Percentiles rank a stretch among this genome's conserved stretches.
These are phyloP conservation scores for Neotropicomus parvogracilis DNA, from an alignment of 1,284 basidiomycete genomes.

Conservation along the genomic window DNA sequence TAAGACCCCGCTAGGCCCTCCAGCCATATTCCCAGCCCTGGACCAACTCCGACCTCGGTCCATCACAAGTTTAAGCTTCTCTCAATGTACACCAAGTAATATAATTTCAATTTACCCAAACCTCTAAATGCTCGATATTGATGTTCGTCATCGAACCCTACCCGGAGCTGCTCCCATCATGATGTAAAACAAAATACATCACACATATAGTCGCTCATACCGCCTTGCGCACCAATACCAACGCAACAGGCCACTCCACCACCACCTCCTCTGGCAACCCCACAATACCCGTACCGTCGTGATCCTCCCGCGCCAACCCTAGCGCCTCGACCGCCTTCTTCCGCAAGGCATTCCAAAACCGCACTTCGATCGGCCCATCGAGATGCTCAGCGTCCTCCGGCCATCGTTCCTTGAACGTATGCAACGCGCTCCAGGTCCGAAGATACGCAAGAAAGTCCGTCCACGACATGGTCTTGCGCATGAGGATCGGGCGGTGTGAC, in stretches of 20 bases:
- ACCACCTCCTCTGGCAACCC: slow-evolving; percentile 44
- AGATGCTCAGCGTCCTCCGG: slow-evolving; percentile 51
- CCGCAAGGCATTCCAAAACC: slow-evolving; percentile 54
- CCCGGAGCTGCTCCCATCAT: too few relatives aligned
- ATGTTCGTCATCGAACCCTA: too few relatives aligned
- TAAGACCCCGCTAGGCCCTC: too few relatives aligned
- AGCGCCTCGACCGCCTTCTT: slow-evolving; percentile 22
- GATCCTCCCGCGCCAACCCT: too few relatives aligned
- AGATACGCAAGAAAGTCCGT: slow-evolving; percentile 1
- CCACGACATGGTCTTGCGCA: slow-evolving; percentile 6
- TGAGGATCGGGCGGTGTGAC: slow-evolving; percentile 43
- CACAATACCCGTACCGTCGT: not conserved
- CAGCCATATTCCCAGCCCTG: too few relatives aligned
- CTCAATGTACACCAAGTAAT: too few relatives aligned
- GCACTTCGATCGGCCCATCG: slow-evolving; percentile 61
- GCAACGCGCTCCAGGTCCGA: slow-evolving; percentile 14
- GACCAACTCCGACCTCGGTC: too few relatives aligned
- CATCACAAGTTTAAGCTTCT: too few relatives aligned
- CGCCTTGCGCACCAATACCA: slow-evolving; percentile 51
- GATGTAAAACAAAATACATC: too few relatives aligned
- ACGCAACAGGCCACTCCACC: slow-evolving; percentile 68
- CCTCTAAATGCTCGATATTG: too few relatives aligned
- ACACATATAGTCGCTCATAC: too few relatives aligned
- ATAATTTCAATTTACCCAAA: too few relatives aligned
- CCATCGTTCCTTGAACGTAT: slow-evolving; percentile 32